Base-by-base conservation (phyloP, 2,329 filamentous ascomycete genomes). In the Cercospora brassicicola region DNA sequence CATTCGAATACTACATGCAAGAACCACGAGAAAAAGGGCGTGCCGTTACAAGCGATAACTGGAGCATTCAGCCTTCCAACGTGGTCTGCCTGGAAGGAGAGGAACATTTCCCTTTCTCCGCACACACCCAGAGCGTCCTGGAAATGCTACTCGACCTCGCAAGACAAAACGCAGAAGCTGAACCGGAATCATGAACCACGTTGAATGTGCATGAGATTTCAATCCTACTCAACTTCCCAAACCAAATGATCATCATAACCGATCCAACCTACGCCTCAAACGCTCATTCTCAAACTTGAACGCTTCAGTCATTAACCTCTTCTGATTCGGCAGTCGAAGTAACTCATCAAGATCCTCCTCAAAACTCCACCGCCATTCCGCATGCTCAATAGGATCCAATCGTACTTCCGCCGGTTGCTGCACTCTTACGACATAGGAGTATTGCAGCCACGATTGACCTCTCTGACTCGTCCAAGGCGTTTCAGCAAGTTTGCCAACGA, bases 51-150 rank as follows among this genome's bases (percentile, higher is more conserved):
- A 68, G 45, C 60, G 75, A 77, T 20, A 74, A 75, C 30, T 80
- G 79, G 79, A 69, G 75, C 13, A 73, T 80, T 13, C 72, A 76
- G n/a, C 69, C 72, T 10, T 75, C 76, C n/a, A 80, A 80, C 65
- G 75, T 80, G 65, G 78, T 77, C 59, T 80, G 78, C 62, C 65
- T 81, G 57, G 77, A 76, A 23, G 73, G 76, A n/a, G 72, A 74
- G 9, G 61, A 75, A 28, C 67, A 72, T 0, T 69, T 69, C 30
- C 70, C 72, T 57, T 76, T 81, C 48, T 73, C 65, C 4, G 62
- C 72, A 3, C 59, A 68, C 13, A 78, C 80, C 60, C 68, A 72
- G 48, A 63, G 65, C 10, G 69, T 76, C 2, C 28, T 80, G 39
- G 66, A 74, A 9, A 77, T 76, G 73, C 77, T 80, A 62, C 69